Evolutionary conservation across 2,329 filamentous ascomycete genomes (phyloP), one percentile per base, ranked within the genome.

Genomic region (Penicillium capsulatum): DNA sequence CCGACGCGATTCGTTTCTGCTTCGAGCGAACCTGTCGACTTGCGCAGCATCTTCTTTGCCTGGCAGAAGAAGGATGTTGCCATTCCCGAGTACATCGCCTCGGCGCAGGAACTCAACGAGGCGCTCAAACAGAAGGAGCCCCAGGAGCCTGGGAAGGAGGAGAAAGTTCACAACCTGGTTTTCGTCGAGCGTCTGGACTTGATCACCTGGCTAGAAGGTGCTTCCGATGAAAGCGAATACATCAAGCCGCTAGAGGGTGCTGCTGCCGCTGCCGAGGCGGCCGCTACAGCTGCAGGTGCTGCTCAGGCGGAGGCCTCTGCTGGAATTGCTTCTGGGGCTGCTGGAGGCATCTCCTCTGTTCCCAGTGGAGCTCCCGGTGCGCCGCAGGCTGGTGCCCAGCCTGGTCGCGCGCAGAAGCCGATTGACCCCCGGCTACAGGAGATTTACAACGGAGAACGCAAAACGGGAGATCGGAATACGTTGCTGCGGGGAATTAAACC

Each of bases 1-100:
- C 75, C 83, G 7, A 98, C 92, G 52, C 87, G 92, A 55, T 97
- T 97, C 71, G 77, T 86, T 45, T 90, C 87, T n/a, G 77, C 79
- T 42, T 79, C 81, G 33, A 67, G 67, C 55, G 75, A 79, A 33
- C 76, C 84, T 3, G 82, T 95, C 57, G 87, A 96, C 62, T 74
- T 98, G 53, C 88, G 92, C 61, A 92, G 85, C 63, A 91, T 96
- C 67, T 96, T 91, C 72, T 95, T 97, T 61, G 89, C 89, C 40
- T 98, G 89, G 88, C 75, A 86, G 58, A 94, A 96, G 69, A 88
- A 89, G 65, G 91, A 97, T 70, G 81, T 84, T 39, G 81, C 84
- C 38, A 89, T 94, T 51, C 85, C 86, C 8, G 88, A 94, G 55
- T 97, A 97, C 75, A 92, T 96, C 66, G 80, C 84, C 17, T 83